Evolutionary conservation across 805 yeast species (phyloP), one percentile per base, ranked within the genome.

Genomic region (Pichia scutulata): DNA sequence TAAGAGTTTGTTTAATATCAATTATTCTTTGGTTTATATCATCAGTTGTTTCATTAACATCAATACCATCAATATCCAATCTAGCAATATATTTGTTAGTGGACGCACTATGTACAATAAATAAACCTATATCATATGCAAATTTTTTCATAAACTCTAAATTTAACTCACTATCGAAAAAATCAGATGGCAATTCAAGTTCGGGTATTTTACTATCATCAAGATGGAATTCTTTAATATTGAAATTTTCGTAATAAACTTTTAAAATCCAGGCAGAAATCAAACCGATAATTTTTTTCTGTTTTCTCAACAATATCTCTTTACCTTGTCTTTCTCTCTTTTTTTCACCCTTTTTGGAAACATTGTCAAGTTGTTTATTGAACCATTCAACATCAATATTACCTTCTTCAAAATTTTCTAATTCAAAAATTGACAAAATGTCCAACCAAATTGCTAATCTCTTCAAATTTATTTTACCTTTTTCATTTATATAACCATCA

Each of bases 321-420:
- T 81, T 84, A 4, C 92, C 90, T 44, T 73, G 71, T 58, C 80
- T 77, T 51, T 75, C 77, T 67, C 89, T 78, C 65, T 76, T 83
- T 66, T 73, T 79, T 58, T 81, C 86, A 60, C 92, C 93, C 47
- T 80, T 74, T 43, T 82, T 70, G 7, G 92, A 84, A 50, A 86
- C 81, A 60, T 84, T 84, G 57, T 86, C 95, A 54, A 92, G 75
- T 61, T 86, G 86, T 60, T 84, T 77, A 67, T 89, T 89, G 68
- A 89, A 88, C 97, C 97, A 90, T 54, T 86, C 93, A 33, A 87
- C 81, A 65, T 90, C 97, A 49, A 88, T 78, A 54, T 85, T 87
- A 48, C 82, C 81, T 55, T 77, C 82, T 67, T 93, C 98, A 61
- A 92, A 93, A 63, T 86, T 84, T 65, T 84, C 86, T 55, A 82